Base-by-base conservation (phyloP, 306 rosid species). In the Trichosanthes truncata region DNA sequence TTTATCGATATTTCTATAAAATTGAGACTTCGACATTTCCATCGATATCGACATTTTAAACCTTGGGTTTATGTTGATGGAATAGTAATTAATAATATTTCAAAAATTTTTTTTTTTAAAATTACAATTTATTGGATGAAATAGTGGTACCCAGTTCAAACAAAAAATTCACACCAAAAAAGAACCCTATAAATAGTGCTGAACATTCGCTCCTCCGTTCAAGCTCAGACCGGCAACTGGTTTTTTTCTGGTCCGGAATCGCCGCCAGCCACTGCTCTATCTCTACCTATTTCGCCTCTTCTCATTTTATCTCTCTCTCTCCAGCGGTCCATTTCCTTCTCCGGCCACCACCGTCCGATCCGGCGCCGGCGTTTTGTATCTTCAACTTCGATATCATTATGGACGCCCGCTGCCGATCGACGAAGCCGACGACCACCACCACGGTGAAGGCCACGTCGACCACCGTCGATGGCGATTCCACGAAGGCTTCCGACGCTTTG, bases 321-420 rank as follows among this genome's bases (percentile, higher is more conserved):
- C 46, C 3, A 4, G 5, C 21, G 29, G 45, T 4, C 49, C 75
- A 48, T 31, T 65, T 78, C 75, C 15, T 17, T 52, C 18, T 52
- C 31, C 31, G 18, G 1, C 79, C 35, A 29, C 23, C 49, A 21
- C 82, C 72, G 80, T 80, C 29, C 74, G 84, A 65, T 74, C 83
- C 86, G 76, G 35, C 72, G 65, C 33, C 76, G 82, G 79, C 82
- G 63, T 61, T 36, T 52, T 48, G 57, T 7, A 21, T 9, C 7
- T 62, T 20, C 17, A 18, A 2, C 62, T 79, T 43, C 25, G 13
- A 49, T 59, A 49, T 25, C 20, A 13, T 17, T 35, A 88, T 93
- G 98, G 96, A 91, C 78, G 83, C 80, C 81, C 86, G 86, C 88
- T 88, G 90, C 87, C 90, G 89, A 86, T 74, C 59, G 25, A 13